Evolutionary conservation across 371 early-diverging fungal species (phyloP).

Genomic region (Catenaria anguillulae): DNA sequence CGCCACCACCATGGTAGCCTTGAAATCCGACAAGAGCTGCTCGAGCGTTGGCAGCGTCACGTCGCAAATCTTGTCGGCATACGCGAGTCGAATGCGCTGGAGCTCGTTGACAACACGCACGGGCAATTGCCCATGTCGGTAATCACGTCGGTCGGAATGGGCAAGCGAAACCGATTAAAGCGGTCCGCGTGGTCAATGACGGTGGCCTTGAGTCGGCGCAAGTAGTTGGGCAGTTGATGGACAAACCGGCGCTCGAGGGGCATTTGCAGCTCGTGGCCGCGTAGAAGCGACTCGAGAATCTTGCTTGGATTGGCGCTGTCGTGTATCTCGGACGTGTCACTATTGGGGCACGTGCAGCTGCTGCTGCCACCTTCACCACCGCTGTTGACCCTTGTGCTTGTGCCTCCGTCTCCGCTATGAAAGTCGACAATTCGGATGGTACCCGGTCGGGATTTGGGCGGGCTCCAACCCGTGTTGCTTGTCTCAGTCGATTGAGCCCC

Average conservation of each 20-base stretch:
- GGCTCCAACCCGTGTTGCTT: no score
- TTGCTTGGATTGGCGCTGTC: no score
- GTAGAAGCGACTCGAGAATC: background rate
- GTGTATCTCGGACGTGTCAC: no score
- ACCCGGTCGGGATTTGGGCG: no score
- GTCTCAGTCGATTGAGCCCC: no score
- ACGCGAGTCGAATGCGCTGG: slow-evolving; percentile 55
- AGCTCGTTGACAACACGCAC: slow-evolving; percentile 61
- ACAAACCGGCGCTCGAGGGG: slow-evolving; percentile 60
- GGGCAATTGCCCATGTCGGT: slow-evolving; percentile 61
- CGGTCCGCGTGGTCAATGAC: slow-evolving; percentile 46
- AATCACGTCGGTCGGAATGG: slow-evolving; percentile 45
- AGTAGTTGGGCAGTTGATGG: slow-evolving; percentile 40
- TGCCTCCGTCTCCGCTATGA: no score
- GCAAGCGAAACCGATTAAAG: slow-evolving; percentile 51
- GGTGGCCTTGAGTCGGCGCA: slow-evolving; percentile 17
- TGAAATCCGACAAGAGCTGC: slow-evolving; percentile 3
- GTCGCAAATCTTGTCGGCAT: slow-evolving; percentile 10
- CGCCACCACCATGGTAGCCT: background rate
- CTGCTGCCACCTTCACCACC: no score
- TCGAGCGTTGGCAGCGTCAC: background rate
- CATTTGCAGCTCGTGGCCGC: background rate
- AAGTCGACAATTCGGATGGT: no score
- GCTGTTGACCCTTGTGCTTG: no score
- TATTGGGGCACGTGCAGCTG: no score